A percentile compares a stretch with the other conserved stretches of the same genome.
phyloP scores from a whole-genome alignment of 176 grass and related monocot species.

The Elaeis guineensis region DNA sequence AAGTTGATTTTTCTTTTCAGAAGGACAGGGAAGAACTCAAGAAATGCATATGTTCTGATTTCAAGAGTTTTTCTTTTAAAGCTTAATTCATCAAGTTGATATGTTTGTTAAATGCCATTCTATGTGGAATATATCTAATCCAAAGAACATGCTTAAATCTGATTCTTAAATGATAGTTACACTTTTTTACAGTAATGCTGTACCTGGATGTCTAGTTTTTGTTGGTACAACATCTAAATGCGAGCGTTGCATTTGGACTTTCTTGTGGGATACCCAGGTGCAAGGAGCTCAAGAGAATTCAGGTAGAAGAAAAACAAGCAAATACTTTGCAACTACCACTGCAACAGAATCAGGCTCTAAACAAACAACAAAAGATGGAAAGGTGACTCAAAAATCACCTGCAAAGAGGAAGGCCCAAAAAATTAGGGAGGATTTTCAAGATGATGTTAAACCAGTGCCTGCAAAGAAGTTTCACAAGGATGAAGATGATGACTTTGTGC shows the following conservation, averaged over 20 bases:
- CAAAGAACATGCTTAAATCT: too few species aligned
- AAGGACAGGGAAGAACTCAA: too few species aligned
- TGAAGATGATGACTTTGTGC: constrained; percentile 57
- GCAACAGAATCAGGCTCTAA: constrained; percentile 37
- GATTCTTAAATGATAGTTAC: too few species aligned
- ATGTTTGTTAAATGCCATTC: too few species aligned
- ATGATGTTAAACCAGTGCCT: constrained; percentile 42
- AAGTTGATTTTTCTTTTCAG: too few species aligned
- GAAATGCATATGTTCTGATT: too few species aligned
- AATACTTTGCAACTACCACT: constrained; percentile 52
- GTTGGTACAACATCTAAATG: not conserved
- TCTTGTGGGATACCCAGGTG: constrained; percentile 17
- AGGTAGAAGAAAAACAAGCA: constrained; percentile 81
- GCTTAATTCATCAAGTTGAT: too few species aligned
- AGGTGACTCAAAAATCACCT: constrained; percentile 26
- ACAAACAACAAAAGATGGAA: constrained; percentile 25
- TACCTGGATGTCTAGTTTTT: too few species aligned
- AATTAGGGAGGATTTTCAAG: constrained; percentile 28
- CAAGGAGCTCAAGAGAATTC: constrained; percentile 43
- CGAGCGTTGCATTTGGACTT: constrained; percentile 7
- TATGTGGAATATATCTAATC: too few species aligned
- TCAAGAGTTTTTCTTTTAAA: too few species aligned
- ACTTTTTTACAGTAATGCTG: too few species aligned
- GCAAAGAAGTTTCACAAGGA: constrained; percentile 42
- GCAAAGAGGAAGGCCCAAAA: constrained; percentile 56